phyloP scores from a whole-genome alignment of 371 early-diverging fungal species.

The Apophysomyces trapeziformis region DNA sequence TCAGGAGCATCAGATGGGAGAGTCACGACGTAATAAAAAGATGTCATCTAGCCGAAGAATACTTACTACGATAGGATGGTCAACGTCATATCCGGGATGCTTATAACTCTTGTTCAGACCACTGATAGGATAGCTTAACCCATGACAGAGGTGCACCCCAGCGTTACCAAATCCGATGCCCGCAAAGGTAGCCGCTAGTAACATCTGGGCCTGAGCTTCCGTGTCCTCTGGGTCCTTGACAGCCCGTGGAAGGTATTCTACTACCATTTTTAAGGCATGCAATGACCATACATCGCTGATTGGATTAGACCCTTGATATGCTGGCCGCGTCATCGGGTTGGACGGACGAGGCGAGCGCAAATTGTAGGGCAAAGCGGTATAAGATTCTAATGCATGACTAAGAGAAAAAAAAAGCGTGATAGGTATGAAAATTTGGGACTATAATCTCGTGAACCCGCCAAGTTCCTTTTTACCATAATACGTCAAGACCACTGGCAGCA shows the following conservation, averaged over 20 bases:
- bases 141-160: slow-evolving; percentile 81
- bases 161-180: slow-evolving; percentile 95
- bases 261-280: slow-evolving; percentile 81
- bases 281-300: slow-evolving; percentile 92
- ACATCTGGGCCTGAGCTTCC: slow-evolving; percentile 86
- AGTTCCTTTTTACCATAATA: slow-evolving; percentile 63
- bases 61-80: slow-evolving; percentile 73
- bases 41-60: not conserved
- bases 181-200: slow-evolving; percentile 90
- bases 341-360: slow-evolving; percentile 80
- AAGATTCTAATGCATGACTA: slow-evolving; percentile 87
- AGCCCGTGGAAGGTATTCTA: slow-evolving; percentile 78
- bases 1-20: slow-evolving; percentile 3
- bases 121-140: slow-evolving; percentile 77
- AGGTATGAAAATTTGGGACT: not conserved
- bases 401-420: not conserved
- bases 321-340: slow-evolving; percentile 86
- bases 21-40: not conserved
- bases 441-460: not conserved
- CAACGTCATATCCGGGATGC: slow-evolving; percentile 83
- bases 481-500: slow-evolving; percentile 87
- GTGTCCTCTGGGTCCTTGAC: slow-evolving; percentile 73
- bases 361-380: slow-evolving; percentile 89
- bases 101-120: slow-evolving; percentile 83
- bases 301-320: slow-evolving; percentile 92